Evolutionary conservation across 345 rosid genomes (phyloP).

Genomic region (Aquilaria malaccensis): DNA sequence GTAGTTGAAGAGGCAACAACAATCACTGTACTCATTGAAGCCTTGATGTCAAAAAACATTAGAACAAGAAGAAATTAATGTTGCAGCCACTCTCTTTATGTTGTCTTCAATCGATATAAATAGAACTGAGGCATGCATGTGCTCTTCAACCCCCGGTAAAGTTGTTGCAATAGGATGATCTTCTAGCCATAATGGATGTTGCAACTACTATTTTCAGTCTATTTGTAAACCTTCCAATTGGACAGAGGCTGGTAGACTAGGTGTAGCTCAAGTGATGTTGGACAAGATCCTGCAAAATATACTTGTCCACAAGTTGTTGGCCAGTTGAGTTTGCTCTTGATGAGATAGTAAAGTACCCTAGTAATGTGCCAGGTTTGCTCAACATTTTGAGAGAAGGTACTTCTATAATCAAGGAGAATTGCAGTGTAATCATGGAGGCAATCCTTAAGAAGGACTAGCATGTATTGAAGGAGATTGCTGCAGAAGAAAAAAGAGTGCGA

Average conservation of each 20-base stretch:
- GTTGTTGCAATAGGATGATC: neutral
- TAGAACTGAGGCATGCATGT: neutral
- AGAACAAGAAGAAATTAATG: conserved; percentile 5
- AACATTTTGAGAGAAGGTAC: neutral
- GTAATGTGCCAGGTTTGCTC: neutral
- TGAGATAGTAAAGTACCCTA: neutral
- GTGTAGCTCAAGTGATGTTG: neutral
- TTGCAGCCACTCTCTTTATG: neutral
- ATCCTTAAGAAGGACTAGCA: neutral
- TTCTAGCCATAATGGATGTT: neutral
- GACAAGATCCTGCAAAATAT: neutral
- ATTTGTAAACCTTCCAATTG: neutral
- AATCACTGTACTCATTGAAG: conserved; percentile 1
- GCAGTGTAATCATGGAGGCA: neutral
- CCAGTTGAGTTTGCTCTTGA: neutral
- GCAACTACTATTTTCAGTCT: conserved; percentile 2
- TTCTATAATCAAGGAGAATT: neutral
- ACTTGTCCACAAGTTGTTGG: neutral
- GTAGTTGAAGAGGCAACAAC: neutral
- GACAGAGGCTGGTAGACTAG: neutral
- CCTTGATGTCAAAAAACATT: neutral
- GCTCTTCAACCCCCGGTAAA: neutral
- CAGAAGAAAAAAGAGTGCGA: neutral
- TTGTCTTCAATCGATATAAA: conserved; percentile 1
- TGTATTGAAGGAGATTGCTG: neutral